Evolutionary conservation across 23 red algal genomes (phyloP), one percentile per base, ranked within the genome.

Genomic region (Gracilaria gracilis): DNA sequence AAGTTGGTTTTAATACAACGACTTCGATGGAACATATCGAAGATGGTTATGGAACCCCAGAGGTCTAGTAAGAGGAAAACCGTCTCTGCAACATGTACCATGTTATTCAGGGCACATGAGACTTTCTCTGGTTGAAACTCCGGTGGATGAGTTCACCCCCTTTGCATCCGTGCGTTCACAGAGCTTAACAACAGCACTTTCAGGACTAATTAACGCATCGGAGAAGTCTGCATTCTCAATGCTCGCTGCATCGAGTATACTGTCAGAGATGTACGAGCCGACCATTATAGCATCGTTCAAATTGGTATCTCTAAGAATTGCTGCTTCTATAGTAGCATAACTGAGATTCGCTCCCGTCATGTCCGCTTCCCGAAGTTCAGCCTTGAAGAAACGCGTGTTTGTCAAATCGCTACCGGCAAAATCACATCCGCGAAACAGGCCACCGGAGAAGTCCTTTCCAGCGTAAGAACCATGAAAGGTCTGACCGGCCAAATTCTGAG

Each of bases 301-400:
- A 17, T 57, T 79, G 9, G 90, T 83, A 34, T 81, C 95, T 11
- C 89, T 79, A 39, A 98, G 75, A 48, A 92, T 80, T 9, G 95
- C 91, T 6, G 85, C 90, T 49, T 98, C 95, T 50, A 98, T 75
- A 23, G 40, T 90, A 8, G 95, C 83, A 33, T 78, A 89, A 46
- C 75, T 85, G 31, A 98, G 48, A 61, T 98, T 70, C 19, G 86
- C 91, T 50, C 86, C 90, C 17, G 51, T 79, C 49, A 98, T 71
- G 65, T 98, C 47, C 54, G 95, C 95, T 59, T 94, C 90, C 11
- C 71, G 51, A 20, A 98, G 86, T 31, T 94, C 85, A 27, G 95
- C 85, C 77, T 98, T 98, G 79, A 98, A 98, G 78, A 98, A 94
- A 38, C 95, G 90, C 17, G 83, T 90, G 44, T 83, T 74, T 0